These are phyloP conservation scores for Talaromyces sp. DNA, from an alignment of 2,329 filamentous ascomycete genomes.

Conservation along the genomic window DNA sequence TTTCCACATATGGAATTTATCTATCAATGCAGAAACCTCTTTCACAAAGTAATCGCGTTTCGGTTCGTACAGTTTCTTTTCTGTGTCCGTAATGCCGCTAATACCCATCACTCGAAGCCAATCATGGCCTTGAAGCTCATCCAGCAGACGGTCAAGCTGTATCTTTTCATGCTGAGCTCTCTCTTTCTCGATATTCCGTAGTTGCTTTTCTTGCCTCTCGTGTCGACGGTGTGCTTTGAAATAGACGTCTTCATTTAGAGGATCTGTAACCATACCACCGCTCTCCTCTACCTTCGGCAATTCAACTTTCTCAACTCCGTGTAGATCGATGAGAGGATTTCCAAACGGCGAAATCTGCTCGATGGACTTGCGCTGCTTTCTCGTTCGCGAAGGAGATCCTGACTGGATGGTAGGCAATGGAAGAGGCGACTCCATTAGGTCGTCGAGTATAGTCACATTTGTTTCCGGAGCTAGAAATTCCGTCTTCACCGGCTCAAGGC, in stretches of 20 bases:
- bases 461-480: conserved; percentile 73
- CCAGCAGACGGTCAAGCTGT: conserved; percentile 66
- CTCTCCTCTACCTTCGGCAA: conserved; percentile 40
- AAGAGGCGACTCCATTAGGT: conserved; percentile 42
- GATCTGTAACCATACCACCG: conserved; percentile 44
- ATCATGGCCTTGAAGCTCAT: conserved; percentile 83
- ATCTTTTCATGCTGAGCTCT: conserved; percentile 65
- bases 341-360: conserved; percentile 31
- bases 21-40: conserved; percentile 76
- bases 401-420: conserved; percentile 20
- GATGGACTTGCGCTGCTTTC: conserved; percentile 8
- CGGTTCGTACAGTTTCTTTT: conserved; percentile 81
- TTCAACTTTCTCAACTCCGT: conserved; percentile 45
- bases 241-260: conserved; percentile 57
- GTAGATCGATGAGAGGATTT: conserved; percentile 39
- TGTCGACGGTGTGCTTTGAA: conserved; percentile 60
- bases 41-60: conserved; percentile 81
- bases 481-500: conserved; percentile 74
- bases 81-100: conserved; percentile 76
- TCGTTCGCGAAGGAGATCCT: conserved; percentile 15
- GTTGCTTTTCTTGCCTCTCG: conserved; percentile 65
- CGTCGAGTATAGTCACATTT: conserved; percentile 68
- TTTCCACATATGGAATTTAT: conserved; percentile 86
- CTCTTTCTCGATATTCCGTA: conserved; percentile 67
- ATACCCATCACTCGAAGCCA: conserved; percentile 93